Evolutionary conservation across 164 flowering plant species (phyloP).

Genomic region (Santalum album): DNA sequence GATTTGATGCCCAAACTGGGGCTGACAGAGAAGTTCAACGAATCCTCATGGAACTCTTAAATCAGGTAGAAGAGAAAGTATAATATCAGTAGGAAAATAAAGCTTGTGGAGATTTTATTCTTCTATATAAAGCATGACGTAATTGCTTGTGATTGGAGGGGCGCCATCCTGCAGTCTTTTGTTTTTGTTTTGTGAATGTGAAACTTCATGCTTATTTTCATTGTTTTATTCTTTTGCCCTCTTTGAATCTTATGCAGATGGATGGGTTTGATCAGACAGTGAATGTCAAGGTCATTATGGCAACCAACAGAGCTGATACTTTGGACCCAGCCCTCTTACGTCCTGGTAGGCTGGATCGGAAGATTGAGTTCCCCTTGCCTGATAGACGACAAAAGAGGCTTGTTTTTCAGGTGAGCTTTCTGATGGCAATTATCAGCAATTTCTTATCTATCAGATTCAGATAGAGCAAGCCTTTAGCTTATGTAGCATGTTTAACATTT

Average conservation of each 20-base stretch:
- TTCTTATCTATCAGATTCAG: too few relatives aligned
- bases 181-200: too few relatives aligned
- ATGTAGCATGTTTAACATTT: too few relatives aligned
- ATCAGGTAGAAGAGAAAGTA: conserved; percentile 44
- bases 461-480: too few relatives aligned
- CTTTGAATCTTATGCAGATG: conserved; percentile 46
- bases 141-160: too few relatives aligned
- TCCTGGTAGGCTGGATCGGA: conserved; percentile 92
- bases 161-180: too few relatives aligned
- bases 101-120: too few relatives aligned
- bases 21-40: conserved; percentile 99
- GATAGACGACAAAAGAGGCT: conserved; percentile 96
- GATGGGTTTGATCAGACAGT: conserved; percentile 98
- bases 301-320: conserved; percentile 94
- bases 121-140: too few relatives aligned
- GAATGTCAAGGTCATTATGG: conserved; percentile 97
- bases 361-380: conserved; percentile 94
- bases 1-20: conserved; percentile 99
- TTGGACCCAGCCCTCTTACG: conserved; percentile 95
- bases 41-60: conserved; percentile 90
- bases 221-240: conserved; percentile 2
- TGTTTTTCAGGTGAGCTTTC: conserved; percentile 70
- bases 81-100: too few relatives aligned
- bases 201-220: neutral
- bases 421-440: neutral